Evolutionary conservation across 2,329 filamentous ascomycete genomes (phyloP), one percentile per base, ranked within the genome.

Genomic region (Lasiodiplodia sp.): DNA sequence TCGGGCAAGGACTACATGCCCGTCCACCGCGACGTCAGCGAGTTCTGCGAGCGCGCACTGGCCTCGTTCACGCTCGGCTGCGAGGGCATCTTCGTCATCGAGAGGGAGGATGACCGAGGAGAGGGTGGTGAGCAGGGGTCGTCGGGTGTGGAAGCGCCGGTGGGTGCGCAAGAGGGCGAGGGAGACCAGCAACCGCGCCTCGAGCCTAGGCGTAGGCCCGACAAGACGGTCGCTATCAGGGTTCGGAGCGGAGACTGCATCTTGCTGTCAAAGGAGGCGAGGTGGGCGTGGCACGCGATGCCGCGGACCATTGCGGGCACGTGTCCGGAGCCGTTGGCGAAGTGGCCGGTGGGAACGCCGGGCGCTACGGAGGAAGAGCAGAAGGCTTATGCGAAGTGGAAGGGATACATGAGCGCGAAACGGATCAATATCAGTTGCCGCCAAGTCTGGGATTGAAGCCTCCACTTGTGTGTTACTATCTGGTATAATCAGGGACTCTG

Each of bases 271-370:
- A 87, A 91, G 21, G 85, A 89, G 69, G 91, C 92, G 3, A 86
- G 95, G 55, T 97, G 93, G 80, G 94, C 95, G 2, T 98, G 95
- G 95, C 95, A 98, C 81, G 94, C 92, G 12, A 94, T 98, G 18
- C 94, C 95, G 6, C 96, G 94, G 77, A 91, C 98, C 11, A 76
- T 97, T 40, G 87, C 88, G 58, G 87, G 83, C 1, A 97, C 93
- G 0, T 98, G 94, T 79, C 95, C 95, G 0, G 82, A 82, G 0
- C 91, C 90, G 79, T 79, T 98, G 65, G 81, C 84, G 68, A 83
- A 91, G 52, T 98, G 94, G 94, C 94, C 94, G 8, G 83, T 79
- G 14, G 44, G 38, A 2, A 53, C 63, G 16, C 52, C 60, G 4
- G 47, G 47, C 2, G 47, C 51, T 6, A 60, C 34, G 1, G 55